phyloP scores from a whole-genome alignment of 1,139 yeast species.

The Lodderomyces jiufengensis region DNA sequence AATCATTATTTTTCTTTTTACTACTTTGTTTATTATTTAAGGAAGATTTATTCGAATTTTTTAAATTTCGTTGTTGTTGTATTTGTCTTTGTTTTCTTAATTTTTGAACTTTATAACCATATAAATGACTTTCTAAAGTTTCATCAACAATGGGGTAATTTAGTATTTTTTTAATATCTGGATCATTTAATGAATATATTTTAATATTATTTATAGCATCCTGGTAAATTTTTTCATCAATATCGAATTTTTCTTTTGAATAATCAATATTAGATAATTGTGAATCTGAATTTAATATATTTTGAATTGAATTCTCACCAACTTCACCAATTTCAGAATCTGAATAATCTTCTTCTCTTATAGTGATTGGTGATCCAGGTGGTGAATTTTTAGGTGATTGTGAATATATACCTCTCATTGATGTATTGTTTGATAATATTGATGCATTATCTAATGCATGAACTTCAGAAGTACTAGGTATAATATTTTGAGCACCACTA shows the following conservation, averaged over 20 bases:
- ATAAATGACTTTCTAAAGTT: conserved; percentile 38
- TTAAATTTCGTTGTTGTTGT: conserved; percentile 19
- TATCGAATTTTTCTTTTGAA: conserved; percentile 36
- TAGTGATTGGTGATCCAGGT: conserved; percentile 16
- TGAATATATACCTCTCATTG: conserved; percentile 32
- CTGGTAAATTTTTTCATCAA: conserved; percentile 36
- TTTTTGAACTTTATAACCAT: conserved; percentile 42
- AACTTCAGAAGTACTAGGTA: conserved; percentile 29
- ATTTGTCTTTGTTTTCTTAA: conserved; percentile 22
- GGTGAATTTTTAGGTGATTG: conserved; percentile 28
- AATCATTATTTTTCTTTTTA: conserved; percentile 4
- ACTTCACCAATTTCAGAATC: too few species aligned
- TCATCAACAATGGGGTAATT: conserved; percentile 48
- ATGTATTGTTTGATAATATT: conserved; percentile 30
- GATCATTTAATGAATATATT: conserved; percentile 39
- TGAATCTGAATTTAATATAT: conserved; percentile 24
- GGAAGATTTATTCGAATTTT: conserved; percentile 3
- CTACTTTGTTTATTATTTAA: neutral
- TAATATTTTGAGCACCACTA: neutral
- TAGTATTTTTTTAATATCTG: conserved; percentile 30
- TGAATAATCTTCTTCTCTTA: conserved; percentile 1
- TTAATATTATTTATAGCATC: conserved; percentile 34
- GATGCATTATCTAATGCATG: conserved; percentile 30
- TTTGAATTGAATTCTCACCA: conserved; percentile 28
- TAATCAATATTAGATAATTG: conserved; percentile 23